Evolutionary conservation across 208 protist genomes (phyloP).

Genomic region (Trypanosomatidae sp.): DNA sequence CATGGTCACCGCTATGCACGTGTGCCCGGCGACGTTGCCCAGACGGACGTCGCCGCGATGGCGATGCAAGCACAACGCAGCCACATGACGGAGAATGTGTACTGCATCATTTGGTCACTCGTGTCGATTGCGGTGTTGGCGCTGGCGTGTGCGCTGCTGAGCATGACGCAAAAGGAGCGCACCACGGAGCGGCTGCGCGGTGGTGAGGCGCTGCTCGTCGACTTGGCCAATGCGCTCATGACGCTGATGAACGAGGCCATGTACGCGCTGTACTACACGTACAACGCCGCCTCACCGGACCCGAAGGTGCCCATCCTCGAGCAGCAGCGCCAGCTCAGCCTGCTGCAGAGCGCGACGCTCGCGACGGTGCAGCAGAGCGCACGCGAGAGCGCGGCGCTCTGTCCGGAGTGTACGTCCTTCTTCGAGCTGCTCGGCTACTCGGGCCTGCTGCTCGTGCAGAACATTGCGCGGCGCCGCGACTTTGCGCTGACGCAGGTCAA

Average conservation of each 20-base stretch:
- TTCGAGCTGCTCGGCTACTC: background rate
- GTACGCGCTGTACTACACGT: background rate
- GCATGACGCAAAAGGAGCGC: background rate
- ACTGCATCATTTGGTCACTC: background rate
- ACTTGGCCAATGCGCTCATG: background rate
- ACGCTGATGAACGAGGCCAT: background rate
- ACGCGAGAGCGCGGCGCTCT: background rate
- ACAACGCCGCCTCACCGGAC: background rate
- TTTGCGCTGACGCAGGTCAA: background rate
- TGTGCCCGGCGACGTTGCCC: too few relatives aligned
- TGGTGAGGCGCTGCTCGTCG: too few relatives aligned
- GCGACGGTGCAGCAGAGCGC: background rate
- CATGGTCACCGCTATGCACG: too few relatives aligned
- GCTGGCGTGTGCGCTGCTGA: background rate
- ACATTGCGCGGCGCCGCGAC: background rate
- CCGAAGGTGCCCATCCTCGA: background rate
- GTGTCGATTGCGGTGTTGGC: too few relatives aligned
- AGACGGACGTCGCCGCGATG: too few relatives aligned
- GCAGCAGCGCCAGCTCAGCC: background rate
- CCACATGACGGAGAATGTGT: too few relatives aligned
- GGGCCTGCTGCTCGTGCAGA: background rate
- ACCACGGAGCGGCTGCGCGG: background rate
- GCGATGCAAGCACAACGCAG: too few relatives aligned
- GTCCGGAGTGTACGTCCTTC: background rate
- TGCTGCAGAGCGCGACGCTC: background rate